Evolutionary conservation across 2,329 filamentous ascomycete genomes (phyloP), one percentile per base, ranked within the genome.

Genomic region (Verticillium alfalfae): DNA sequence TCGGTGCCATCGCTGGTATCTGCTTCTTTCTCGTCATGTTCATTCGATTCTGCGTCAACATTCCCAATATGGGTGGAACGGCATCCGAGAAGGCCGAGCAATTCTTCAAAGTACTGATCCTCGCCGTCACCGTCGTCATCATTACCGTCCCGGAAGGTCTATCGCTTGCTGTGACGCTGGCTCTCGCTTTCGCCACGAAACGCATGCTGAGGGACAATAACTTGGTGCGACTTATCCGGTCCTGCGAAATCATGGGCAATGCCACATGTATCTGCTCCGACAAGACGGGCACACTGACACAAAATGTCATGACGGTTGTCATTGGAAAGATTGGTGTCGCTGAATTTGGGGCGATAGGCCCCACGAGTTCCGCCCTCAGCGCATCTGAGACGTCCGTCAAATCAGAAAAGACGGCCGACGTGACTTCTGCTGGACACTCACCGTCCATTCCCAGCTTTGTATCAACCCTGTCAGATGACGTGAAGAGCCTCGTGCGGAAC

Each of bases 241-340:
- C 85, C 1, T 86, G 84, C 66, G 85, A 88, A 67, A 86, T 84
- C 8, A 88, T 88, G 85, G 85, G 85, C 18, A 87, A 87, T 65
- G 84, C 84, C 9, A 88, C 85, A 0, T 85, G 81, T 12, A 81
- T 88, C 58, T 88, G 86, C 69, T 88, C 85, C 0, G 86, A 88
- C 66, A 89, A 89, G 70, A 88, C 86, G 0, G 86, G 86, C 5
- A 89, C 86, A 1, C 73, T 89, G 31, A 88, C 86, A 0, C 82
- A 86, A 66, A 87, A 88, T 65, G 82, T 83, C 65, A 88, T 88
- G 85, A 83, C 77, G 2, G 81, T 86, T 2, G 84, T 87, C 15
- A 78, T 79, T 26, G 85, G 84, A 7, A 83, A 82, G 5, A 68
- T 88, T n/a, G 85, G 85, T 4, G 39, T 73, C 5, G 70, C 73